Evolutionary conservation across 345 rosid genomes (phyloP), one percentile per base, ranked within the genome.

Genomic region (Linum lewisii): DNA sequence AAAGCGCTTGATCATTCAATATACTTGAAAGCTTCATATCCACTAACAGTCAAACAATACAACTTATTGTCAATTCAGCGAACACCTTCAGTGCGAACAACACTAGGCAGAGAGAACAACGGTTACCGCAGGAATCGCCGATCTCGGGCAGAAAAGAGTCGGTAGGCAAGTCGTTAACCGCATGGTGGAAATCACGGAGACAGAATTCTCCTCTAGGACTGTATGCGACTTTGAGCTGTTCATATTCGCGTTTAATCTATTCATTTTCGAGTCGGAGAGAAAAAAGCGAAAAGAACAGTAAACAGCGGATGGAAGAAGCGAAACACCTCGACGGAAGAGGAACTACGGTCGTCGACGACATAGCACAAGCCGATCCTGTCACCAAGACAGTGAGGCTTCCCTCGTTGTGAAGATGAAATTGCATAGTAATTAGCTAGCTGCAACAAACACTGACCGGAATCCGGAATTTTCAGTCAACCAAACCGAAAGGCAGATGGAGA

Each of bases 141-240:
- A 81, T 68, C 65, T 84, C 85, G 25, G 92, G 91, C 37, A 37
- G 37, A 71, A 81, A 88, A 21, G 80, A 77, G 66, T 84, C 86
- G 8, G 22, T 26, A 20, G 96, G 92, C 72, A 88, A 67, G 72
- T 66, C 77, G 58, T 81, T 79, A 59, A 88, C 90, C 61, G 96
- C 90, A 0, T 73, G 88, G 72, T 91, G 98, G 53, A 91, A 91
- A 64, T 81, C 95, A 24, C 83, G 79, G 25, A 91, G 81, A 66
- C 76, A 65, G 66, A 82, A 91, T 69, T 77, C 73, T 73, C 81
- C 79, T 61, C 73, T 57, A 47, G 95, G 95, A 66, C 72, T 62
- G 64, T 85, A 82, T 11, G 86, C 90, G 60, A 86, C 26, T 64
- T 79, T 81, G 7, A 91, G 67, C 95, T 88, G 84, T 63, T 59